phyloP scores from a whole-genome alignment of 345 rosid genomes.

The Dipteronia sinensis region DNA sequence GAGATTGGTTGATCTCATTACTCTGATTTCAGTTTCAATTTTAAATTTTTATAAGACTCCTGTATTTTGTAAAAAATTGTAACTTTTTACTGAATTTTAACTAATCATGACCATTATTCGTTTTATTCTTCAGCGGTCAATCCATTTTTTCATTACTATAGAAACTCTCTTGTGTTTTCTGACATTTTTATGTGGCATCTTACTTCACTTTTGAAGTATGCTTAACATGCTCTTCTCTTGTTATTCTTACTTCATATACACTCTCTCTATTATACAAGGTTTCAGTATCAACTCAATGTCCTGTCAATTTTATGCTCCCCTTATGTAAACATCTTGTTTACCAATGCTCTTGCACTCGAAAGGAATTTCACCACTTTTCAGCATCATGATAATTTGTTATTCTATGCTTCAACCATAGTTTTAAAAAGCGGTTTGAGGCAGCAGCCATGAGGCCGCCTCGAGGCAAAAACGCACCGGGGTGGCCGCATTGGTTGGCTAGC shows the following conservation, averaged over 20 bases:
- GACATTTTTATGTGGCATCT: background rate
- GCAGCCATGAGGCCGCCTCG: no score
- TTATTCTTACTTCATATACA: slow-evolving; percentile 1
- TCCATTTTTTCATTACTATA: background rate
- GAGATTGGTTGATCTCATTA: background rate
- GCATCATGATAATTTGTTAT: background rate
- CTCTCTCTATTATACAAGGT: background rate
- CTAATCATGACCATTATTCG: background rate
- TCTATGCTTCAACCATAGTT: background rate
- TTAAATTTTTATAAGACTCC: no score
- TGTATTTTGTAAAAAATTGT: background rate
- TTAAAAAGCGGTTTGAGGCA: no score
- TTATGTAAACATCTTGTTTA: background rate
- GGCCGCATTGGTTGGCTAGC: no score
- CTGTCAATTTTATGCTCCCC: background rate
- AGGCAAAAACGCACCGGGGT: no score
- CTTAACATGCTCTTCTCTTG: background rate
- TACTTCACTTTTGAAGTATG: background rate
- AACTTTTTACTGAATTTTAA: background rate
- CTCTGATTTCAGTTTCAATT: background rate
- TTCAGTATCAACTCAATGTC: background rate
- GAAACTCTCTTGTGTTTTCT: background rate
- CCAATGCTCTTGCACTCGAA: background rate
- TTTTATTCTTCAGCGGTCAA: background rate
- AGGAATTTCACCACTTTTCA: background rate